Percentiles rank a stretch among this genome's conserved stretches.
Conservation (phyloP, 139 green algal species). For the Eudorina sp. region DNA sequence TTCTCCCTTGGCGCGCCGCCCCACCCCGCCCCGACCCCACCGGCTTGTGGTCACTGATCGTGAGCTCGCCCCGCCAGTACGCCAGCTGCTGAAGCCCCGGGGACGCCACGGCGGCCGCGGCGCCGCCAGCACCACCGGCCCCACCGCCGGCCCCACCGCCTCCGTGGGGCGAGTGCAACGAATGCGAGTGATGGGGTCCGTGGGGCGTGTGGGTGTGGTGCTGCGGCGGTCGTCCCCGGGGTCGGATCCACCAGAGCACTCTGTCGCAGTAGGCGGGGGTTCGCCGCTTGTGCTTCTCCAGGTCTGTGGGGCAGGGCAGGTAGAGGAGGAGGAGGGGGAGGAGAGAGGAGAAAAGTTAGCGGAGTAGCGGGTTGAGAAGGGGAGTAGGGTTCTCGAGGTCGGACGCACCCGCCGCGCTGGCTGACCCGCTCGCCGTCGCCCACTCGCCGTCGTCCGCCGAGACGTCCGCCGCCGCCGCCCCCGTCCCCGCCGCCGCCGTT, state of each 20-base stretch:
- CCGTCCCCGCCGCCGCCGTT: neutral
- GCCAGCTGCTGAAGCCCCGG: slow-evolving; percentile 67
- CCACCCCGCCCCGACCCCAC: slow-evolving; percentile 24
- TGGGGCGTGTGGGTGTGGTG: neutral
- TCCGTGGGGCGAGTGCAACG: neutral
- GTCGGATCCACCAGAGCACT: slow-evolving; percentile 72
- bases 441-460: neutral
- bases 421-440: neutral
- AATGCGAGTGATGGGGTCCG: too few relatives aligned
- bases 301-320: neutral
- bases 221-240: neutral
- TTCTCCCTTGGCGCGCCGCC: neutral
- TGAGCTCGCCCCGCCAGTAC: slow-evolving; percentile 69
- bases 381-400: too few relatives aligned
- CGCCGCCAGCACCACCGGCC: neutral
- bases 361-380: too few relatives aligned
- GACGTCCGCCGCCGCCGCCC: neutral
- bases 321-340: neutral
- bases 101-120: neutral
- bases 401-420: neutral
- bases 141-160: neutral
- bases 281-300: slow-evolving; percentile 77
- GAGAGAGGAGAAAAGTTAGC: neutral
- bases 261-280: slow-evolving; percentile 89
- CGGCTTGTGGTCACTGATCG: slow-evolving; percentile 81